Base-by-base conservation (phyloP, 108 stramenopile genomes). In the Pseudonitzschia delicatissima region DNA sequence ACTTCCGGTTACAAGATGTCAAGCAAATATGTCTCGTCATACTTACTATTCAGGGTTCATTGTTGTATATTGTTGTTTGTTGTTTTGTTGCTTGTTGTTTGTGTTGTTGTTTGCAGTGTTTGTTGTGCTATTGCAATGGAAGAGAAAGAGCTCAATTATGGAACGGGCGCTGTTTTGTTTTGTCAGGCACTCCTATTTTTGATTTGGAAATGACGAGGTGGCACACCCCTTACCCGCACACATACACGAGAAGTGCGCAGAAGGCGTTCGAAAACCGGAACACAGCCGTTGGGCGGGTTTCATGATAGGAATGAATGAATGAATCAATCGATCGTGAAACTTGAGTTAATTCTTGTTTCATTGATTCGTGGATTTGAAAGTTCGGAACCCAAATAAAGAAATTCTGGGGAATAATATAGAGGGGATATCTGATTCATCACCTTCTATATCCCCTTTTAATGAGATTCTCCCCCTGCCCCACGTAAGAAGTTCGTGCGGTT, bases 11-110 rank as follows among this genome's bases (percentile, higher is more conserved):
- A 2, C 13, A 2, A 13, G n/a, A 44, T 6, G 7, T 6, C 42
- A 3, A 3, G 18, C 27, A 23, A 4, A 51, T 20, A 25, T n/a
- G n/a, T n/a, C 11, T 28, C 12, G 18, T 18, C 21, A 51, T 23
- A 74, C 73, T 74, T 74, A 74, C 73, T 74, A 74, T 74, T 74
- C 73, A 21, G 73, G 73, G 59, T 74, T 74, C 73, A 74, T 72
- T 45, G 42, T 71, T 62, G 42, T 55, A 40, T 55, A 29, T 57
- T 31, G 2, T 60, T 47, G 58, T 45, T 51, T 51, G 20, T 18
- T 51, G 21, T 25, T 51, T 28, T 42, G 40, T 13, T 42, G n/a
- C n/a, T n/a, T n/a, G 1, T 42, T 42, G 40, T 42, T 1, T 40
- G 0, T 42, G 40, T 42, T 42, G n/a, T n/a, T n/a, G n/a, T n/a